Conservation (phyloP, 2,329 filamentous ascomycete genomes). For the Aspergillus sp. region DNA sequence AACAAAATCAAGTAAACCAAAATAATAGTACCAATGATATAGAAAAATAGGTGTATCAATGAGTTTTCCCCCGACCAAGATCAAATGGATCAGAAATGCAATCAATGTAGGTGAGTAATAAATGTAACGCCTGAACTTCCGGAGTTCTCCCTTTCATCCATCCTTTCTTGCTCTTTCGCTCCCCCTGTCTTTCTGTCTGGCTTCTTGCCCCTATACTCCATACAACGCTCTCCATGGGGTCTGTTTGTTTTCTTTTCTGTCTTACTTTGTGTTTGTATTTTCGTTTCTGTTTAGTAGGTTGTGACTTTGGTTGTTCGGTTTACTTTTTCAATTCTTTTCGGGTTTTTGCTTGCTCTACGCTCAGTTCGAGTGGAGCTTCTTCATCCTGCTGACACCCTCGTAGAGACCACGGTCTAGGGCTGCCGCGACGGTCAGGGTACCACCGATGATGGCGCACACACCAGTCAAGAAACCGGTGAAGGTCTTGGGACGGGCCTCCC, state of each 20-base stretch:
- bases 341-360: not conserved
- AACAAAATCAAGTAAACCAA: not conserved
- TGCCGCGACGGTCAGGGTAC: constrained; percentile 92
- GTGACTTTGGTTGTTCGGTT: not conserved
- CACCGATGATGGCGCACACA: constrained; percentile 90
- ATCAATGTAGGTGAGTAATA: not conserved
- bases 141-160: constrained; percentile 1
- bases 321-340: not conserved
- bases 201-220: constrained; percentile 5
- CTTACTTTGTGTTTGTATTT: not conserved
- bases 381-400: constrained; percentile 79
- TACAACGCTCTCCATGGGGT: not conserved
- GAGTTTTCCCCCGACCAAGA: not conserved
- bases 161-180: not conserved
- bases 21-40: too few relatives aligned
- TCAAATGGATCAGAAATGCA: not conserved
- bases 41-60: constrained; percentile 1
- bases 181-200: not conserved
- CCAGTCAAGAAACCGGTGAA: constrained; percentile 92
- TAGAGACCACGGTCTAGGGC: constrained; percentile 90
- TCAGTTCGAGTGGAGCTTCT: constrained; percentile 74
- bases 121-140: constrained; percentile 8
- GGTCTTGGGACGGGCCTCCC: constrained; percentile 83
- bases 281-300: not conserved
- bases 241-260: not conserved